Evolutionary conservation across 2,329 filamentous ascomycete species (phyloP).

Genomic region (Neurospora crassa): DNA sequence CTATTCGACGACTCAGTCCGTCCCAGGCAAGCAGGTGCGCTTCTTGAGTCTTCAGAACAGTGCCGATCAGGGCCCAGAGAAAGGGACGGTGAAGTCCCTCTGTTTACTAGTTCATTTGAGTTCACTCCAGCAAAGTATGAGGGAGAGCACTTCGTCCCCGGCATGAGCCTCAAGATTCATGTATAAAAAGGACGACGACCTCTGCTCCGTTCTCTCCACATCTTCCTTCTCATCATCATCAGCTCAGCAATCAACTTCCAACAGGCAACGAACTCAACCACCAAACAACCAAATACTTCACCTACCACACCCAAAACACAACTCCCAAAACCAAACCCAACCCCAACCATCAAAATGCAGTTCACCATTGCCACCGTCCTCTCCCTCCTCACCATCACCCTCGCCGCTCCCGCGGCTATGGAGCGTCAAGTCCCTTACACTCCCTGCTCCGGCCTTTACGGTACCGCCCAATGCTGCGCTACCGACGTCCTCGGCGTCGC

Average conservation of each 20-base stretch:
- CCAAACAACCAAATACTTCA: neutral
- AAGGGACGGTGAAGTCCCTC: too few relatives aligned
- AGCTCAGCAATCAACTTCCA: neutral
- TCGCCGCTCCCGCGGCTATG: constrained; percentile 22
- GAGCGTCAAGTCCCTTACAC: constrained; percentile 28
- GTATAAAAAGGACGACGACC: neutral
- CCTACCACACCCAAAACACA: neutral
- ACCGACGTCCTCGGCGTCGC: constrained; percentile 50
- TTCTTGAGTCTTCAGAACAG: too few relatives aligned
- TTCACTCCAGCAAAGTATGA: too few relatives aligned
- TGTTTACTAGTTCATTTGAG: too few relatives aligned
- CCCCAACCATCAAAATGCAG: constrained; percentile 21
- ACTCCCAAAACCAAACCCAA: neutral
- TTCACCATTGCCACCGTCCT: constrained; percentile 20
- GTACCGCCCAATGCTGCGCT: constrained; percentile 46
- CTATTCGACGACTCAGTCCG: too few relatives aligned
- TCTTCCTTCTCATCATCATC: neutral
- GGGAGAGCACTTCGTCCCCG: too few relatives aligned
- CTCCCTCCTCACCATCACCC: constrained; percentile 20
- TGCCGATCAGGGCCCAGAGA: too few relatives aligned
- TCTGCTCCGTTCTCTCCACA: neutral
- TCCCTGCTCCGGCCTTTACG: constrained; percentile 34
- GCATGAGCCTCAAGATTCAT: neutral
- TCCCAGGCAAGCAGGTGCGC: too few relatives aligned
- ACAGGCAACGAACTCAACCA: neutral